Evolutionary conservation across 2,329 filamentous ascomycete species (phyloP), one percentile per base, ranked within the genome.

Genomic region (Cryoendolithus antarcticus): DNA sequence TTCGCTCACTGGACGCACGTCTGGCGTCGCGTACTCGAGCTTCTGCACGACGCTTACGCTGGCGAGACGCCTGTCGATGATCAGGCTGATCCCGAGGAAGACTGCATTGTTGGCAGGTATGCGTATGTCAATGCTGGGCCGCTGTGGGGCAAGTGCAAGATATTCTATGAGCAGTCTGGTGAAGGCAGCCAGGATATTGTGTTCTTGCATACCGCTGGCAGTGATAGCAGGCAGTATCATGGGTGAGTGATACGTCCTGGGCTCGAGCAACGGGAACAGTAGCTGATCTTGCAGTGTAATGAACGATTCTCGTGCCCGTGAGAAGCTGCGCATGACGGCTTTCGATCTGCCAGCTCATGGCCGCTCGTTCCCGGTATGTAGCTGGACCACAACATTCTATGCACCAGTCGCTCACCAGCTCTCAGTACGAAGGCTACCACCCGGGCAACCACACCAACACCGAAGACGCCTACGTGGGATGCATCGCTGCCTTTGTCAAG

Each of bases 291-390:
- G 12, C 8, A 41, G 39, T 12, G 67, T 71, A 2, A 64, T 72
- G 65, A 71, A 70, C 40, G 60, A 70, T 40, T 41, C 54, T 21
- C 53, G 57, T 9, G 68, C 69, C 64, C 56, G 62, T 12, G 61
- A 66, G 50, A 64, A 57, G 38, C 69, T 64, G 40, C 64, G 59
- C 12, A 71, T 71, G 67, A 64, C 62, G 33, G 64, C 64, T 1
- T 67, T 71, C 34, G 68, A 71, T 47, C 55, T 71, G 7, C 69
- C 67, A 1, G 66, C 63, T 2, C 69, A 71, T 44, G 67, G 67
- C 1, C 51, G 66, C 5, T 65, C 60, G 33, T 71, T 70, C 41
- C 67, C 68, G 39, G 46, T 47, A 37, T 34, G 41, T 32, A 19
- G 15, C 15, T 19, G 15, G 15, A 19, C 15, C 15, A 19, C 15